Base-by-base conservation (phyloP, 2,329 filamentous ascomycete species). In the Cercospora zeina region DNA sequence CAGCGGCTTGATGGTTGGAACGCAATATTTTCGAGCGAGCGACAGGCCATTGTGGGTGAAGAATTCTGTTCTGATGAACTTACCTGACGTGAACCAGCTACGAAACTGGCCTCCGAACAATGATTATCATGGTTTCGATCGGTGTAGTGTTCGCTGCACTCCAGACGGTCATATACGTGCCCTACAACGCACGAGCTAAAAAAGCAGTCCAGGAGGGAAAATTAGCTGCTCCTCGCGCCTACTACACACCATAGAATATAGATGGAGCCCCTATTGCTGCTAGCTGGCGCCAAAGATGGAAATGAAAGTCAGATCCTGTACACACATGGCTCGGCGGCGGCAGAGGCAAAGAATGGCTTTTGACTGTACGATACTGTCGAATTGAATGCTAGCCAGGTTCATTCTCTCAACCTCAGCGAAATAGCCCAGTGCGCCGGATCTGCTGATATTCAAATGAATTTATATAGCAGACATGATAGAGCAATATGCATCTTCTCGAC, bases 1-100 rank as follows among this genome's bases (percentile, higher is more conserved):
- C 7, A 76, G 72, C 11, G 81, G 81, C 0, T 63, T 83, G 58
- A 82, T 83, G 80, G 78, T 77, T 0, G 81, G 81, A 0, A 79
- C 80, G 8, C 81, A 82, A 64, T 82, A 82, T 37, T 83, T 82
- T 58, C 76, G 76, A 21, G 75, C 69, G 1, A 68, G 73, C 10
- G 79, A 82, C 65, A 69, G 74, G 16, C 78, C 80, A 2, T 77
- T 79, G 70, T 76, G 69, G 16, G 42, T 58, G 14, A 36, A 31
- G 24, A 37, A 21, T 7, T 24, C n/a, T 3, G 8, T 21, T 9
- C 27, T 14, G 14, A 53, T 10, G 19, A 34, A 36, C 13, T 31
- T 24, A 9, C 19, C 39, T 45, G 19, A 45, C 16, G 39, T 11
- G 19, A 1, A 13, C 10, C 11, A 56, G 53, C 19, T 61, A 60